phyloP scores from a whole-genome alignment of 2,329 filamentous ascomycete genomes.

The Penicillium expansum region DNA sequence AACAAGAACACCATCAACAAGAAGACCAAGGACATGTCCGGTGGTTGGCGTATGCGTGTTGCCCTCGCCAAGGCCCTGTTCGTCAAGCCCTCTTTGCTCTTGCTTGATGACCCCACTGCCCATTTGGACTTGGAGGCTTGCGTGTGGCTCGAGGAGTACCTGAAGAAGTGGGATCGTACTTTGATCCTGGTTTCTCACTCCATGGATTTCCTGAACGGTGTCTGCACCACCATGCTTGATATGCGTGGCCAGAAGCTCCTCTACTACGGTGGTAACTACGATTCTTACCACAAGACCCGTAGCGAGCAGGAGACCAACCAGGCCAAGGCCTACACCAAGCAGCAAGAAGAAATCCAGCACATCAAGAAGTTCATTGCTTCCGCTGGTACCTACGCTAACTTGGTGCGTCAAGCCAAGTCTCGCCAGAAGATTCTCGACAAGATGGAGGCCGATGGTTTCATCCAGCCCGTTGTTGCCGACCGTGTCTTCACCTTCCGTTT shows the following conservation, averaged over 20 bases:
- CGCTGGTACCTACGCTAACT: slow-evolving; percentile 98
- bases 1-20: slow-evolving; percentile 98
- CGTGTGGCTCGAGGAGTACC: slow-evolving; percentile 98
- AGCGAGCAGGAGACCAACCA: slow-evolving; percentile 95
- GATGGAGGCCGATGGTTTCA: slow-evolving; percentile 99
- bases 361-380: slow-evolving; percentile 99
- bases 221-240: slow-evolving; percentile 97
- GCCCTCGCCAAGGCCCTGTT: slow-evolving; percentile 96
- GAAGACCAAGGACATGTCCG: slow-evolving; percentile 99
- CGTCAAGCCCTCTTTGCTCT: slow-evolving; percentile 91
- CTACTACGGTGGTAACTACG: slow-evolving; percentile 99
- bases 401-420: slow-evolving; percentile 98
- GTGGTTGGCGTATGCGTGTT: slow-evolving; percentile 99
- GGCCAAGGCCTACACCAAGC: slow-evolving; percentile 98
- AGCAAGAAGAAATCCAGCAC: slow-evolving; percentile 97
- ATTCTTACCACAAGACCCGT: slow-evolving; percentile 93
- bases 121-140: slow-evolving; percentile 99
- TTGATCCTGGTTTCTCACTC: slow-evolving; percentile 96
- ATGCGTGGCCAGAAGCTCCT: slow-evolving; percentile 86
- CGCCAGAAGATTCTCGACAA: slow-evolving; percentile 99
- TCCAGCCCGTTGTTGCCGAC: slow-evolving; percentile 82
- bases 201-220: slow-evolving; percentile 98
- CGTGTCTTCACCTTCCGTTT: slow-evolving; percentile 96
- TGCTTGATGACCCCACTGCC: slow-evolving; percentile 97
- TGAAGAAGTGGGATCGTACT: slow-evolving; percentile 99